Conservation (phyloP, 2,329 filamentous ascomycete genomes). For the Myriosclerotinia duriaeana region DNA sequence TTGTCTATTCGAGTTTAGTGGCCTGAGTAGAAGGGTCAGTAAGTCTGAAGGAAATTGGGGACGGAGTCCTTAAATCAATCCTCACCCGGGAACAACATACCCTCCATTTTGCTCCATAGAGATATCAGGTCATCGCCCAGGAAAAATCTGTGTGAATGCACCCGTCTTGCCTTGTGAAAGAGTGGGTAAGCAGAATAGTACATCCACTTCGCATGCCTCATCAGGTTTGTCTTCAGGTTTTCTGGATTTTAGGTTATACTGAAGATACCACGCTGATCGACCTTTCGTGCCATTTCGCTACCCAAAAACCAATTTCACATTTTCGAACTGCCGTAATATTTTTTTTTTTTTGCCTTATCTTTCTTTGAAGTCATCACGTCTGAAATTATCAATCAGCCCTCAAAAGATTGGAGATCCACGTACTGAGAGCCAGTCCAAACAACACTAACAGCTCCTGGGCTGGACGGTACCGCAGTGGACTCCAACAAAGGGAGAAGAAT, state of each 20-base stretch:
- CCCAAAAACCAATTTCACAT: constrained; percentile 31
- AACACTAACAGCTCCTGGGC: constrained; percentile 22
- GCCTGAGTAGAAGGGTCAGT: no score
- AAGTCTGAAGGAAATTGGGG: no score
- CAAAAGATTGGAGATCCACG: constrained; percentile 20
- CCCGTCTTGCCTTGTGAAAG: constrained; percentile 16
- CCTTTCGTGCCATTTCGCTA: constrained; percentile 21
- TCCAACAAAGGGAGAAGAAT: constrained; percentile 46
- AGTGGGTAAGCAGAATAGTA: background rate
- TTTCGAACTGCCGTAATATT: constrained; percentile 29
- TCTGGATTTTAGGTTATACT: constrained; percentile 32
- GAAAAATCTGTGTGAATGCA: constrained; percentile 27
- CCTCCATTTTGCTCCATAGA: background rate
- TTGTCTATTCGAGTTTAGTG: no score
- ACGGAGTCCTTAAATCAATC: no score
- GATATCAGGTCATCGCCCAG: constrained; percentile 20
- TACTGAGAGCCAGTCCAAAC: constrained; percentile 26
- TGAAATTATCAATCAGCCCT: constrained; percentile 10
- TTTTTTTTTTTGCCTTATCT: constrained; percentile 22
- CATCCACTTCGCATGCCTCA: constrained; percentile 6
- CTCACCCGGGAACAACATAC: no score
- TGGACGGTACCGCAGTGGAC: constrained; percentile 9
- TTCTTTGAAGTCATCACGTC: constrained; percentile 4
- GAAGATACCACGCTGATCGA: constrained; percentile 25
- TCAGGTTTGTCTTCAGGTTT: constrained; percentile 27